phyloP scores from a whole-genome alignment of 805 yeast species.

The Saccharomyces eubayanus region DNA sequence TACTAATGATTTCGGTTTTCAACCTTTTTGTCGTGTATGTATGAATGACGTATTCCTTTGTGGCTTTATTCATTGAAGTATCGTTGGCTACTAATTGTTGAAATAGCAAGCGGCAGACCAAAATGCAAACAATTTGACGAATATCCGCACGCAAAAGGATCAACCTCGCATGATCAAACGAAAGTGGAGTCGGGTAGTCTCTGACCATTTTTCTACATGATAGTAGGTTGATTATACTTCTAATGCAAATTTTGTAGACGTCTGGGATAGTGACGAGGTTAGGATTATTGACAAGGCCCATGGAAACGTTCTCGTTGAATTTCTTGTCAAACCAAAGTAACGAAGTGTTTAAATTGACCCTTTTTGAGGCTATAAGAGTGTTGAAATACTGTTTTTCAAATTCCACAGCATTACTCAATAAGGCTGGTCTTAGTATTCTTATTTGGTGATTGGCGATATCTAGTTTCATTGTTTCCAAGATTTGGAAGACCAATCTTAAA shows the following conservation, averaged over 20 bases:
- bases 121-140: slow-evolving; percentile 72
- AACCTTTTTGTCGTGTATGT: slow-evolving; percentile 38
- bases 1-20: slow-evolving; percentile 65
- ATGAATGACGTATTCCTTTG: slow-evolving; percentile 31
- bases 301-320: slow-evolving; percentile 22
- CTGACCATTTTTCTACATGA: slow-evolving; percentile 74
- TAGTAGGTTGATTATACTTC: slow-evolving; percentile 53
- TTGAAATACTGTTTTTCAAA: slow-evolving; percentile 79
- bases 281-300: slow-evolving; percentile 8
- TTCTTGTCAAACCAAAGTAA: slow-evolving; percentile 53
- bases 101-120: slow-evolving; percentile 63
- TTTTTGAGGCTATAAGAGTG: slow-evolving; percentile 38
- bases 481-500: slow-evolving; percentile 65
- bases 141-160: slow-evolving; percentile 76
- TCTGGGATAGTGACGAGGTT: slow-evolving; percentile 14
- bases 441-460: slow-evolving; percentile 95
- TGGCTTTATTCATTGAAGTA: slow-evolving; percentile 22
- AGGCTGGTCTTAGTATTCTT: slow-evolving; percentile 70
- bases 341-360: slow-evolving; percentile 51
- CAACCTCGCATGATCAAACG: slow-evolving; percentile 76
- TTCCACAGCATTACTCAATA: slow-evolving; percentile 79
- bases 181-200: slow-evolving; percentile 75
- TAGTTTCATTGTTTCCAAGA: slow-evolving; percentile 87
- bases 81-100: slow-evolving; percentile 50
- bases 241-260: slow-evolving; percentile 37